Percentiles rank a stretch among this genome's conserved stretches.
Evolutionary conservation across 176 grass and related monocot genomes (phyloP).

Genomic region (Rhipidocladum racemiflorum): DNA sequence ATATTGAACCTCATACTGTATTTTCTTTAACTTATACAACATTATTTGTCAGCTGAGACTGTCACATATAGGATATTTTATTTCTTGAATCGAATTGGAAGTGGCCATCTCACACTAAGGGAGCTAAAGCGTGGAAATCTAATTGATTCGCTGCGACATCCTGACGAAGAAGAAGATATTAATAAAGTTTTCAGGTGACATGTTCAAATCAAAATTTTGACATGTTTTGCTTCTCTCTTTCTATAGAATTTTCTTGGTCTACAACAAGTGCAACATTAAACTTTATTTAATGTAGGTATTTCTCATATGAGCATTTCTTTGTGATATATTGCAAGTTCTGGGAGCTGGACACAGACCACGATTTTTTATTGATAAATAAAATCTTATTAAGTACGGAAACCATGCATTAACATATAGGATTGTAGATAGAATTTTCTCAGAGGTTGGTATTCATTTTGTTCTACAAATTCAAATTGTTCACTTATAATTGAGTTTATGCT

Average conservation of each 20-base stretch:
- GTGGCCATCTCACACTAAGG: constrained; percentile 75
- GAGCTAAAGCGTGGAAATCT: constrained; percentile 95
- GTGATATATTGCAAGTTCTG: constrained; percentile 98
- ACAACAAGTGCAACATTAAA: neutral
- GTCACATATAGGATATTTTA: constrained; percentile 96
- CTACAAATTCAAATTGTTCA: constrained; percentile 13
- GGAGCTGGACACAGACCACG: constrained; percentile 94
- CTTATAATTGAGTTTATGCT: neutral
- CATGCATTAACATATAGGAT: constrained; percentile 97
- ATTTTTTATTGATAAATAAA: constrained; percentile 97
- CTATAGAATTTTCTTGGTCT: neutral
- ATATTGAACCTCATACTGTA: neutral
- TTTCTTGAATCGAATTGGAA: constrained; percentile 84
- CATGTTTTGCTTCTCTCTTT: neutral
- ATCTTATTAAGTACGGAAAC: constrained; percentile 95
- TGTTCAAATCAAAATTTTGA: constrained; percentile 10
- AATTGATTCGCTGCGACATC: constrained; percentile 68
- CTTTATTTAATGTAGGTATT: constrained; percentile 58
- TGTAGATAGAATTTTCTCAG: constrained; percentile 93
- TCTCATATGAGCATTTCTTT: constrained; percentile 96
- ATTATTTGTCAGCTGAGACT: constrained; percentile 83
- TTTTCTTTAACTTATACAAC: constrained; percentile 42
- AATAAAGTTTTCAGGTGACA: constrained; percentile 90
- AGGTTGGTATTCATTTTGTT: constrained; percentile 55
- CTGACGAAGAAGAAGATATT: constrained; percentile 97